Base-by-base conservation (phyloP, 306 rosid species). In the Prunus kanzakura region DNA sequence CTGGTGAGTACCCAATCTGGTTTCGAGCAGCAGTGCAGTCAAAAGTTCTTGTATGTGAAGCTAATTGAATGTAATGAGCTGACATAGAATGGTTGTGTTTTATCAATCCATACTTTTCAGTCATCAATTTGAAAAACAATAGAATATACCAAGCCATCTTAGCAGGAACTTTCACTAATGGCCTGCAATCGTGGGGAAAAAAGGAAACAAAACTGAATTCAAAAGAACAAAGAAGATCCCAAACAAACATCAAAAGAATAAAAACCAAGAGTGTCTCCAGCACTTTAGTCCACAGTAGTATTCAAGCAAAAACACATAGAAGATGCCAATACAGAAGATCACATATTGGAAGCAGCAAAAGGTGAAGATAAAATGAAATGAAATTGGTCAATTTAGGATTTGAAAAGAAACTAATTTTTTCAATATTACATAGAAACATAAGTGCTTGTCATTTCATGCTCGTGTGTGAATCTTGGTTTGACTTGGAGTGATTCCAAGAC, bases 111-210 rank as follows among this genome's bases (percentile, higher is more conserved):
- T 86, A 79, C 64, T 83, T 88, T 77, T 84, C 84, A 62, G 91
- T 76, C 35, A 84, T 71, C 90, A 88, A 78, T 82, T 87, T 88
- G 60, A 88, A 29, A 75, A 88, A 78, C 67, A 87, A 67, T 64
- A 89, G 78, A 72, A 88, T 67, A 66, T 63, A 76, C 84, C 73
- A 78, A 83, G 76, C 88, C 86, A 93, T 79, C 79, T 63, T 84
- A 73, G 65, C 84, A 38, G 98, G 98, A 76, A 93, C 85, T 85
- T 88, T 93, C 75, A 88, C 72, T 67, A 78, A 76, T 66, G 97
- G 96, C 84, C 98, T 93, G 89, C 83, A 85, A 78, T 77, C 71
- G 75, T 75, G 76, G 51, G 58, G 69, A 85, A 77, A 49, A 38
- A n/a, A 32, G 57, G 14, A 46, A 84, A 69, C 47, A 75, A 67